A percentile compares a stretch with the other conserved stretches of the same genome.
Conservation (phyloP, 768 basidiomycete genomes). For the Obba rivulosa region DNA sequence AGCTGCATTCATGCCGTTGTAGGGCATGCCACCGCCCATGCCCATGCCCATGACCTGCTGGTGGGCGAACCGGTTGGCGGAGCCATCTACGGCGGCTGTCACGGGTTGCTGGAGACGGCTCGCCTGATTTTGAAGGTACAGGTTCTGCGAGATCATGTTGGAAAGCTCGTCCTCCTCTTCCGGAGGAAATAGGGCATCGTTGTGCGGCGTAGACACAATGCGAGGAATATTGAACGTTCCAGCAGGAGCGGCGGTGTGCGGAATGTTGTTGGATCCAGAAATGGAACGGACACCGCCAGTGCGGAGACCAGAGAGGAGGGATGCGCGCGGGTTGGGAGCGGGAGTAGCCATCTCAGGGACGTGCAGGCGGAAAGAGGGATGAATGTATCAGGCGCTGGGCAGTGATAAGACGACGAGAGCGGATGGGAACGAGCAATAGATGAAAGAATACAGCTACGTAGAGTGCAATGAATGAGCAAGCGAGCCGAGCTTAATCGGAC, state of each 20-base stretch:
- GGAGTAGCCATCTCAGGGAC: constrained; percentile 36
- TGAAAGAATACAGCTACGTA: constrained; percentile 28
- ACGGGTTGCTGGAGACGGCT: constrained; percentile 42
- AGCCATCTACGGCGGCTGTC: constrained; percentile 69
- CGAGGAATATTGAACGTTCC: constrained; percentile 61
- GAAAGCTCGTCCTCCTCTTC: constrained; percentile 56
- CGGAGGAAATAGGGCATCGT: constrained; percentile 38
- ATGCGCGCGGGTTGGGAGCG: constrained; percentile 57
- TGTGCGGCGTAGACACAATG: constrained; percentile 41
- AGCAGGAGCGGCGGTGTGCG: constrained; percentile 65
- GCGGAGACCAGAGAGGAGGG: constrained; percentile 83
- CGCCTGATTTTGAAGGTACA: constrained; percentile 41
- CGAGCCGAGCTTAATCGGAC: background rate
- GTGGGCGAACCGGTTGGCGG: constrained; percentile 59
- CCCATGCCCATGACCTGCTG: constrained; percentile 56
- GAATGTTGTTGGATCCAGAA: constrained; percentile 41
- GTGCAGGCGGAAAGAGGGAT: constrained; percentile 1
- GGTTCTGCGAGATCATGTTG: constrained; percentile 48
- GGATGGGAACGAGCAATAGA: constrained; percentile 18
- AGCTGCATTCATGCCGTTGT: constrained; percentile 33
- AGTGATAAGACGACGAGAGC: no score
- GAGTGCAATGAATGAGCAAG: background rate
- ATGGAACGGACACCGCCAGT: constrained; percentile 86
- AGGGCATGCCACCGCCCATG: constrained; percentile 45
- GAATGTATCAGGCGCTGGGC: constrained; percentile 4